Base-by-base conservation (phyloP, 176 grass and related monocot species). In the Triticum dicoccoides region DNA sequence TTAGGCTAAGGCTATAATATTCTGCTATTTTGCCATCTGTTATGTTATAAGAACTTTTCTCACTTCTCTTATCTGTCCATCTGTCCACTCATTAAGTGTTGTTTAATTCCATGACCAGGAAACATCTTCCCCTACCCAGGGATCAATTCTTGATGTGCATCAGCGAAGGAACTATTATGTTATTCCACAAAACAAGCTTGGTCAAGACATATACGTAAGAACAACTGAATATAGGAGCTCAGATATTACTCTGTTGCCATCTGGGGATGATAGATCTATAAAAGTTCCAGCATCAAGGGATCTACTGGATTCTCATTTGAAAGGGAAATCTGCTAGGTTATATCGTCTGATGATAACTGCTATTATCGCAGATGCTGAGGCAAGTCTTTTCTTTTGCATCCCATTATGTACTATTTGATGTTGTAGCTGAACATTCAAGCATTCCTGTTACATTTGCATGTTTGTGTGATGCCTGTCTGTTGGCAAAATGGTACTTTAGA, bases 141-240 rank as follows among this genome's bases (percentile, higher is more conserved):
- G n/a, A 59, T 90, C 91, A 71, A 87, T 93, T 73, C 47, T 95
- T 79, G 91, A 98, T 82, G 90, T 98, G 51, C 96, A 98, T 89
- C 88, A 94, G 70, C 92, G 93, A 73, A 91, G 79, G 80, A 91
- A 80, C 68, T 92, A 94, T 70, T 98, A 92, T 77, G 90, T 95
- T 76, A 88, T 98, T 73, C 96, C 96, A 30, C 93, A 94, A 83
- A 98, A 98, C 86, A 95, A 92, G 80, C 96, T 98, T 38, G 96
- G 96, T 5, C 93, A 94, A 86, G 96, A 95, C 71, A 92, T 98
- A 86, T 95, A 94, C 82, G 84, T 98, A 89, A 81, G 91, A 80
- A 87, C 85, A 54, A 81, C 78, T 59, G 93, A 94, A 80, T 64
- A 79, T 67, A 90, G 73, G 81, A 86, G 88, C 63, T 89, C 90